Evolutionary conservation across 1,284 basidiomycete genomes (phyloP).

Genomic region (Apiotrichum veenhuisii): DNA sequence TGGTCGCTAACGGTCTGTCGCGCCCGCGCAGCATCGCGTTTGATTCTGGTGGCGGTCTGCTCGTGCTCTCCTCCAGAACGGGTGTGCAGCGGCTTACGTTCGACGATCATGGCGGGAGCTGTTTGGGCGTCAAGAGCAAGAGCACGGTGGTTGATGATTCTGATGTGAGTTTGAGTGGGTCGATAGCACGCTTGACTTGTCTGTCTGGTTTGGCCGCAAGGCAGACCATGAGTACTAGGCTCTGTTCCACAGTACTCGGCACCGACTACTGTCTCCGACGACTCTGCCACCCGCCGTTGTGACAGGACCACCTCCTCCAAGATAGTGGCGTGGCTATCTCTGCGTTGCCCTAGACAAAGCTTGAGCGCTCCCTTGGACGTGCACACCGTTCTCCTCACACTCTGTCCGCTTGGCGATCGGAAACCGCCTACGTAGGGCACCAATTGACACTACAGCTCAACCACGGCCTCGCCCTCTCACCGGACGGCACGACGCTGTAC

Average conservation of each 20-base stretch:
- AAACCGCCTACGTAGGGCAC: background rate
- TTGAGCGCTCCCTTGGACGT: no score
- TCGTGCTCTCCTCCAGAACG: slow-evolving; percentile 5
- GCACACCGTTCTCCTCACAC: no score
- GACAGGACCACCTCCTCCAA: no score
- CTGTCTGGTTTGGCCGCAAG: background rate
- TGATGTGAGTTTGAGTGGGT: background rate
- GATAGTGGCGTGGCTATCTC: no score
- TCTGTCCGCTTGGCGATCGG: background rate
- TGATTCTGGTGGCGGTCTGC: slow-evolving; percentile 6
- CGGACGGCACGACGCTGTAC: slow-evolving; percentile 7
- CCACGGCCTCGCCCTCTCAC: slow-evolving; percentile 11
- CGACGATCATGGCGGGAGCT: slow-evolving; percentile 10
- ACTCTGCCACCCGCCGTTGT: no score
- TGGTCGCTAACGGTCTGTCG: slow-evolving; percentile 2
- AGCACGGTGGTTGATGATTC: background rate
- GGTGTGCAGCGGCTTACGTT: slow-evolving; percentile 6
- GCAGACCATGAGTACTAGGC: background rate
- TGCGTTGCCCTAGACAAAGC: no score
- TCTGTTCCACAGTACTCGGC: background rate
- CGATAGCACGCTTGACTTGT: no score
- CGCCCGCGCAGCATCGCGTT: slow-evolving; percentile 11
- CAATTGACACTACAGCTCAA: slow-evolving; percentile 5
- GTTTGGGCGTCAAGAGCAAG: background rate
- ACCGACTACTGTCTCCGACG: no score